Base-by-base conservation (phyloP, 495 filamentous ascomycete genomes). In the Daldinia childiae region DNA sequence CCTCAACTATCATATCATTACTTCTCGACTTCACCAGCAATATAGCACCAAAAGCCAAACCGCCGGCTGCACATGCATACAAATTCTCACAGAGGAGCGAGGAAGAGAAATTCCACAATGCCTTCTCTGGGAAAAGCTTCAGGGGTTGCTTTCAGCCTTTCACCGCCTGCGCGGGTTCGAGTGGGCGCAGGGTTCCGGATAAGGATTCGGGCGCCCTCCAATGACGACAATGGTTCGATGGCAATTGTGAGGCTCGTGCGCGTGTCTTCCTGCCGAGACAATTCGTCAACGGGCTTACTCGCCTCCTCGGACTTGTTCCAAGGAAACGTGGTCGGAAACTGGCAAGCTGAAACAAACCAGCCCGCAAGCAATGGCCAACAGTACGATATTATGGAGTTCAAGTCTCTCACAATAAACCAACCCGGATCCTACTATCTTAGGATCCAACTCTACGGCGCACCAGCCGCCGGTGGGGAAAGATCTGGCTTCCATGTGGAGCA, bases 321-420 rank as follows among this genome's bases (percentile, higher is more conserved):
- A 11, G 66, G 66, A 34, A 52, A 30, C n/a, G 26, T 59, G 1
- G 52, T 69, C 26, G 66, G 66, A 54, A 69, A 69, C 51, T 69
- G 66, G 66, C 45, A 59, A 21, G 14, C 34, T 17, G 51, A 38
- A 41, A 14, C 51, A 19, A 38, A 21, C 7, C 62, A 24, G 4
- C 14, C 14, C 30, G 26, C 61, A 11, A 64, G 48, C 36, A 56
- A 43, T 19, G 50, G 61, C 27, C 62, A 48, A 17, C 50, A 64
- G n/a, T 56, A 26, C 50, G 43, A 64, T 17, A 43, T 30, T n/a
- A 69, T 69, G 58, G 66, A 69, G 38, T 69, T 69, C 58, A 54
- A 54, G 30, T 48, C 60, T 7, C 30, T 69, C 43, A 27, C 17
- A 4, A 43, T 64, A 8, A 69, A 55, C 26, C 41, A 41, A 21